These are phyloP conservation scores for Thymus mandschuricus DNA, from an alignment of 257 asterid species.

Conservation along the genomic window DNA sequence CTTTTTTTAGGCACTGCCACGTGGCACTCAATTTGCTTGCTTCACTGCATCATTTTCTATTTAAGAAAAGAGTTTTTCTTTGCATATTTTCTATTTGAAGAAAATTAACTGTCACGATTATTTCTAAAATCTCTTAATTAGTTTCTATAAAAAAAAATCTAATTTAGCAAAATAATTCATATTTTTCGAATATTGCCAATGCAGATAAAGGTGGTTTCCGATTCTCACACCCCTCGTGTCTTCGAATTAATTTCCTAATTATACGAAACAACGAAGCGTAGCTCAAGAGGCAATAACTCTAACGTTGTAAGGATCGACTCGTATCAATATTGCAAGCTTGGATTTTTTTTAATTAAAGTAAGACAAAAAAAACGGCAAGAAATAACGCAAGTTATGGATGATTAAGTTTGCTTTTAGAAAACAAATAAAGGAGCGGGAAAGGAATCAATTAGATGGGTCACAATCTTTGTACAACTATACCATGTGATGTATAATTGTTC, in stretches of 20 bases:
- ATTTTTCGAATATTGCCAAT: background rate
- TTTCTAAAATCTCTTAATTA: background rate
- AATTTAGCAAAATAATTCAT: background rate
- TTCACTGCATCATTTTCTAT: background rate
- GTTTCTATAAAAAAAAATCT: no score
- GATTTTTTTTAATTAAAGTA: background rate
- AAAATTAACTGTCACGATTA: background rate
- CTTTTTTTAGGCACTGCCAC: conserved; percentile 16
- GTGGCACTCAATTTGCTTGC: background rate
- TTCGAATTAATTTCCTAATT: no score
- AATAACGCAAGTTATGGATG: conserved; percentile 1
- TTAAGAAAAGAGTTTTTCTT: background rate
- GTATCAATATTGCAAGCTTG: conserved; percentile 8
- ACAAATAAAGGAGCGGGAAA: conserved; percentile 11
- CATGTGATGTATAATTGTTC: conserved; percentile 27
- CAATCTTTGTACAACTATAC: conserved; percentile 31
- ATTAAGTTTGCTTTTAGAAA: conserved; percentile 5
- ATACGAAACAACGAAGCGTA: background rate
- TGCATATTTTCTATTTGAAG: background rate
- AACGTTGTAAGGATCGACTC: background rate
- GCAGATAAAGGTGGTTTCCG: no score
- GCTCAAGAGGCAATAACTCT: no score
- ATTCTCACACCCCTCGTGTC: no score
- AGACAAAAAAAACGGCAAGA: background rate
- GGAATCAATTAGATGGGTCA: conserved; percentile 30